phyloP scores from a whole-genome alignment of 257 asterid genomes.

The Rhazya stricta region DNA sequence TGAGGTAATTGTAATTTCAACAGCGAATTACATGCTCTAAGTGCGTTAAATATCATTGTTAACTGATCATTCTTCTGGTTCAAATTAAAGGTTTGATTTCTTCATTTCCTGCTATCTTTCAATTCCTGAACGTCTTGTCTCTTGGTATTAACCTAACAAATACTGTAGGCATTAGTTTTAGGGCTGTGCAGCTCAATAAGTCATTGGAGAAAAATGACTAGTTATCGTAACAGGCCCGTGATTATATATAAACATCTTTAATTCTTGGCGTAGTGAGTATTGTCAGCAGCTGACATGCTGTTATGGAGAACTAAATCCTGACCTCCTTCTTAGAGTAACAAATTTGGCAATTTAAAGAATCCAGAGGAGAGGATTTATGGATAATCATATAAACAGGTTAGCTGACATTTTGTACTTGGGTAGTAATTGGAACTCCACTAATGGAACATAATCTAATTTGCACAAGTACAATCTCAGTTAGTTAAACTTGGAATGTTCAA shows the following conservation, averaged over 20 bases:
- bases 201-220: neutral
- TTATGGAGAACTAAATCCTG: no score
- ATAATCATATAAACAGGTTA: neutral
- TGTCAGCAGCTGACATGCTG: neutral
- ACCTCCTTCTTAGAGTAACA: no score
- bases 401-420: neutral
- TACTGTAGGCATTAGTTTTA: neutral
- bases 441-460: neutral
- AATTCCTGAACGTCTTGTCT: no score
- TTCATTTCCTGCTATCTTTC: neutral
- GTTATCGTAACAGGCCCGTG: neutral
- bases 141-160: no score
- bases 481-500: no score
- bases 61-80: neutral
- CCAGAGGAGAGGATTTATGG: neutral
- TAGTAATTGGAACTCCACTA: neutral
- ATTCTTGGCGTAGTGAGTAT: neutral
- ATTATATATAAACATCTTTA: no score
- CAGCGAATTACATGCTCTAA: neutral
- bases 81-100: neutral
- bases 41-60: neutral
- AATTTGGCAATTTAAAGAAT: no score
- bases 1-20: constrained; percentile 48
- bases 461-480: neutral
- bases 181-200: neutral